Base-by-base conservation (phyloP, 148 eudicot species). In the Oxyria digyna region DNA sequence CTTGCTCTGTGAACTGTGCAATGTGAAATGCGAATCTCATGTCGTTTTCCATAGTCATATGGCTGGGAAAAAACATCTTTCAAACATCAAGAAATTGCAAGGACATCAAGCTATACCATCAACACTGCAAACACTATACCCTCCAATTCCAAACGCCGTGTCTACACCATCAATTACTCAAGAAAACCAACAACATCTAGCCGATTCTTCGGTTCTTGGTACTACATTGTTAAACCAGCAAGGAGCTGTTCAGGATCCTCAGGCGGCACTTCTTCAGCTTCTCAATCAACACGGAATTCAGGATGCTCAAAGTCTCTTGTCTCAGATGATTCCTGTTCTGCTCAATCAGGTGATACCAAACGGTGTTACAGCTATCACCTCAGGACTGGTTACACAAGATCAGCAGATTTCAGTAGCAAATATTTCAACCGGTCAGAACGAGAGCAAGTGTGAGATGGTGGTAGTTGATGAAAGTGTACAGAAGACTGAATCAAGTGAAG, bases 1-100 rank as follows among this genome's bases (percentile, higher is more conserved):
- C 15, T 71, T 84, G 21, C 27, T 84, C 23, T 91, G 94, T 72
- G 86, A 88, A 59, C 21, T 91, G 72, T 91, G 94, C 81, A 85
- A 81, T 42, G 89, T 84, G 31, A 91, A 81, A 66, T 88, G 97
- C 35, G 97, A 91, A 66, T 80, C 95, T 62, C 80, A 70, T 50
- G 77, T 79, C 38, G 91, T 83, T 72, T 86, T 81, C 62, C 78
- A 86, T 70, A 81, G 79, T 65, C 97, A 91, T 78, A 42, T 91
- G 71, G 79, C 68, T 42, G 97, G 95, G 37, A 88, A 83, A 74
- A 91, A 86, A 52, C 97, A 91, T 76, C 77, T 79, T 50, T 23
- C 82, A 35, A 88, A 83, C 23, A 26, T 80, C 33, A 85, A 84
- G 72, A 81, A 83, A 10, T 82, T 83, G 74, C 75, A 85, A 71